These are phyloP conservation scores for Venturia pyrina DNA, from an alignment of 2,329 filamentous ascomycete genomes.

Conservation along the genomic window DNA sequence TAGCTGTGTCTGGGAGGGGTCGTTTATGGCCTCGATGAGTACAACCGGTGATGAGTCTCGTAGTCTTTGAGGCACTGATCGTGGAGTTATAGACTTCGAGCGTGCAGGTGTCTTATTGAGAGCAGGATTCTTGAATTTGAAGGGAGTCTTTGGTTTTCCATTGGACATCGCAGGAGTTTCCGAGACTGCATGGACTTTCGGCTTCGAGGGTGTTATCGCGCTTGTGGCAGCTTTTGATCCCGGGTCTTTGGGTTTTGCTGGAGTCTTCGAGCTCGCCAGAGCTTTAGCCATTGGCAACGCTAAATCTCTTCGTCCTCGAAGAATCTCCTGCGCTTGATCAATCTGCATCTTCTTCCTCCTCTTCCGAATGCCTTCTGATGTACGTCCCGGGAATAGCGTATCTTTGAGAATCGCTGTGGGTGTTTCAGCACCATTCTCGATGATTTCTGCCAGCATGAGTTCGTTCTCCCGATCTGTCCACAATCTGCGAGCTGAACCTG, in stretches of 20 bases:
- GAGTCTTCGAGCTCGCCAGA: neutral
- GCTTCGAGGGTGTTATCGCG: neutral
- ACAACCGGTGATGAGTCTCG: neutral
- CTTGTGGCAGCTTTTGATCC: neutral
- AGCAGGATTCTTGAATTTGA: neutral
- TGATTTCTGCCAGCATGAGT: conserved; percentile 2
- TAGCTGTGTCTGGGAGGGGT: neutral
- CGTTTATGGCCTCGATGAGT: neutral
- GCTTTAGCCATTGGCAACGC: neutral
- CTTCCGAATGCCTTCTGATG: neutral
- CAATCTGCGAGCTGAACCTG: neutral
- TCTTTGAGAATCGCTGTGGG: neutral
- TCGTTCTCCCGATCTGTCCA: conserved; percentile 2
- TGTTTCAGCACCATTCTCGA: neutral
- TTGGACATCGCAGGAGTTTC: neutral
- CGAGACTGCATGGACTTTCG: neutral
- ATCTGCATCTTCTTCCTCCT: conserved; percentile 4
- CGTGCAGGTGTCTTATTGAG: neutral
- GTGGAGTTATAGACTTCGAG: neutral
- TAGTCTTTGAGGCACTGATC: neutral
- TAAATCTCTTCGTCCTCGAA: neutral
- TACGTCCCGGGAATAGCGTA: neutral
- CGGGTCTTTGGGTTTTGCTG: neutral
- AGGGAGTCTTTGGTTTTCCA: neutral
- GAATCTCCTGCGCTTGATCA: neutral